A percentile compares a stretch with the other conserved stretches of the same genome.
phyloP scores from a whole-genome alignment of 164 flowering plant species.

The Vitis labrusca region DNA sequence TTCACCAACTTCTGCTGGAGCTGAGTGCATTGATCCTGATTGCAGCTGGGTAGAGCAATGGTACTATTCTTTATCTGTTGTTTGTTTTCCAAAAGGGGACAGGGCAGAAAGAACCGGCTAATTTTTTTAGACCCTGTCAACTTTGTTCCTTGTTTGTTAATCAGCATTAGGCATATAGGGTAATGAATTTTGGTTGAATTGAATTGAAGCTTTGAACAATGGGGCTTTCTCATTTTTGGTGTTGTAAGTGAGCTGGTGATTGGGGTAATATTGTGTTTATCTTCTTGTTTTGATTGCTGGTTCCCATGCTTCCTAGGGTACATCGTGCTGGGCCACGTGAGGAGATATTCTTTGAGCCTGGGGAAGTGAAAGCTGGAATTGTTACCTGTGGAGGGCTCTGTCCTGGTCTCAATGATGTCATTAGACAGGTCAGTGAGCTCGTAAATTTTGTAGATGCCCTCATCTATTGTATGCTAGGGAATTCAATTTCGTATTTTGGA shows the following conservation, averaged over 20 bases:
- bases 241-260: no score
- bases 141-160: no score
- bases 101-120: no score
- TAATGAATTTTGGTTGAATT: no score
- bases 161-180: no score
- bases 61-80: conserved; percentile 29
- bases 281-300: not conserved
- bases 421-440: conserved; percentile 59
- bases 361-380: conserved; percentile 88
- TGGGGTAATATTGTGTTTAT: not conserved
- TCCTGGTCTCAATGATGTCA: conserved; percentile 93
- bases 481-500: no score
- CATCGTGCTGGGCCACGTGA: conserved; percentile 94
- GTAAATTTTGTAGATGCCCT: no score
- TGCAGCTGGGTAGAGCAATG: conserved; percentile 98
- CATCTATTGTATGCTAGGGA: no score
- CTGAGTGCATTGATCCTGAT: conserved; percentile 88
- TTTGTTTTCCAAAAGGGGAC: no score
- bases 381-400: conserved; percentile 92
- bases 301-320: conserved; percentile 42
- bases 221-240: no score
- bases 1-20: conserved; percentile 91
- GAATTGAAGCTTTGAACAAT: no score
- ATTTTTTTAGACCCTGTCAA: not conserved
- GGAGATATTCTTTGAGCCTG: conserved; percentile 76